Evolutionary conservation across 2,329 filamentous ascomycete species (phyloP), one percentile per base, ranked within the genome.

Genomic region (Davidsoniella virescens): DNA sequence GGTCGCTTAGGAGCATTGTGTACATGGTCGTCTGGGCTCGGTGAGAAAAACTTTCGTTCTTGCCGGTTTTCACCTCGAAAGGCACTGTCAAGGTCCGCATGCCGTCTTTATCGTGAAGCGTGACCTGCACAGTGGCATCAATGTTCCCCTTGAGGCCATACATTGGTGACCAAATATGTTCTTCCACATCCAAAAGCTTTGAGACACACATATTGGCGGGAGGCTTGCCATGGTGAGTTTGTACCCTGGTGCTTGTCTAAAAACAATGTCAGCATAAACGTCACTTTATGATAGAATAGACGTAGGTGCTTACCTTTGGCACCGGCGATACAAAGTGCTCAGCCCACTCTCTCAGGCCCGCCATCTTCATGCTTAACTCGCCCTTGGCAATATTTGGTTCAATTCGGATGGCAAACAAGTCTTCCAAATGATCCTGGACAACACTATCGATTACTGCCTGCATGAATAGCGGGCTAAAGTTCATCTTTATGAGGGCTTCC

Each of bases 121-220:
- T 78, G 14, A 92, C 83, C 66, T 98, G 86, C 1, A 98, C 84
- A 0, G 92, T 96, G 25, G 92, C 92, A 65, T 98, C 92, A 53
- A 98, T 92, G 58, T 96, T 98, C 26, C 92, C 92, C 63, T 98
- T 98, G 14, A 98, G 70, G 0, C 92, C 92, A 61, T 94, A 98
- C 78, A 87, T 90, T 0, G 92, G 92, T 5, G 90, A 96, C 92
- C 92, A 98, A 25, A 98, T 80, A 61, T 96, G 92, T 63, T 98
- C 92, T 62, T 98, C 92, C 8, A 98, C 85, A 61, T 96, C 92
- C 12, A 98, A 80, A 25, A 98, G 70, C 61, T 96, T 98, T 59
- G 82, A 93, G 57, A 98, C 80, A 57, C 84, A 87, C 74, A 96
- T 81, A 52, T 74, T 82, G 9, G 82, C 77, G 56, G 80, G 82